Evolutionary conservation across 495 filamentous ascomycete species (phyloP).

Genomic region (Hypoxylon lienhwacheense): DNA sequence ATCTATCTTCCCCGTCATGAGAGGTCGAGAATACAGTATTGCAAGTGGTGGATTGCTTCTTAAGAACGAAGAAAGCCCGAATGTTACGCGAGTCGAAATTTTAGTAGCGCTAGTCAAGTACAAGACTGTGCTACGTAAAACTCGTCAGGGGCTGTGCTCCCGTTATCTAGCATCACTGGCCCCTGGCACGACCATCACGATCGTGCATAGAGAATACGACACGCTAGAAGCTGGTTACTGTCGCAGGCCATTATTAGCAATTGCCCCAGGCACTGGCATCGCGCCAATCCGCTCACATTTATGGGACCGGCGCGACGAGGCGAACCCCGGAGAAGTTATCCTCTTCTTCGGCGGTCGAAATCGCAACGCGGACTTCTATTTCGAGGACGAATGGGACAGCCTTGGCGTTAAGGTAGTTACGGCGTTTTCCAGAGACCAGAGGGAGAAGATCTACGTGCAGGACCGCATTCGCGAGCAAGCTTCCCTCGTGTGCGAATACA

Average conservation of each 20-base stretch:
- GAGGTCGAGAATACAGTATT: constrained; percentile 84
- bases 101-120: constrained; percentile 92
- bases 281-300: constrained; percentile 84
- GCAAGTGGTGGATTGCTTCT: constrained; percentile 64
- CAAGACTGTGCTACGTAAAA: constrained; percentile 80
- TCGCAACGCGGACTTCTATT: constrained; percentile 73
- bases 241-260: constrained; percentile 66
- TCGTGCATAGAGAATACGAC: constrained; percentile 51
- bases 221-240: constrained; percentile 1
- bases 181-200: constrained; percentile 56
- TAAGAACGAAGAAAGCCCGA: not conserved
- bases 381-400: constrained; percentile 68
- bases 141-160: constrained; percentile 86
- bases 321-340: constrained; percentile 37
- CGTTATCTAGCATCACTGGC: constrained; percentile 72
- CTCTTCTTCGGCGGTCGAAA: constrained; percentile 86
- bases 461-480: constrained; percentile 70
- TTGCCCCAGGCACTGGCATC: constrained; percentile 88
- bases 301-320: constrained; percentile 59
- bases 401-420: constrained; percentile 59
- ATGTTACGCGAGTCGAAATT: constrained; percentile 63
- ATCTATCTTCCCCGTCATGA: constrained; percentile 71
- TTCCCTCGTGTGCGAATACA: constrained; percentile 56
- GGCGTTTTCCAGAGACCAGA: constrained; percentile 74
- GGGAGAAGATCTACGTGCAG: constrained; percentile 86